A percentile compares a stretch with the other conserved stretches of the same genome.
Evolutionary conservation across 257 asterid genomes (phyloP).

Genomic region (Nicotiana attenuata): DNA sequence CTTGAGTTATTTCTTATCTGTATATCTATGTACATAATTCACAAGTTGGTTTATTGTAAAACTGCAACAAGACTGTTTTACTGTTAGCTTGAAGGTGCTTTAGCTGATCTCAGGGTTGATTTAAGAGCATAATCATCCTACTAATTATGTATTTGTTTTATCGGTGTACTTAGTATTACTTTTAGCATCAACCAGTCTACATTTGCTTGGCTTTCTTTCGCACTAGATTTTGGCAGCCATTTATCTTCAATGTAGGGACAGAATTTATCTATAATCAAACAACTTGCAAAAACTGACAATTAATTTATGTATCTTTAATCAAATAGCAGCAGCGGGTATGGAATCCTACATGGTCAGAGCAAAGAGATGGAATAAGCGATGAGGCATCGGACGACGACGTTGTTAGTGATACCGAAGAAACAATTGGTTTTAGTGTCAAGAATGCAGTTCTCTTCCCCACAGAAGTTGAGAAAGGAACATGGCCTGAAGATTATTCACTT

Average conservation of each 20-base stretch:
- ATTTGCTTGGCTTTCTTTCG: neutral
- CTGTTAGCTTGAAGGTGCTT: neutral
- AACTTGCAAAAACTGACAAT: neutral
- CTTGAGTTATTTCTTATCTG: neutral
- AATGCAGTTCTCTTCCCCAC: slow-evolving; percentile 92
- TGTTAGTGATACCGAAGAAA: slow-evolving; percentile 52
- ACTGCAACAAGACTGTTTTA: neutral
- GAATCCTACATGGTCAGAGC: slow-evolving; percentile 58
- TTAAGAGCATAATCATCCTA: neutral
- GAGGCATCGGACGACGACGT: slow-evolving; percentile 34
- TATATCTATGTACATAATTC: neutral
- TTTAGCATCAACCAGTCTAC: neutral
- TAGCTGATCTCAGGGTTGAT: neutral
- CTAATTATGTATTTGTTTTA: neutral
- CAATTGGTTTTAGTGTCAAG: slow-evolving; percentile 83
- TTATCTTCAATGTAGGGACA: neutral
- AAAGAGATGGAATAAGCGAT: slow-evolving; percentile 33
- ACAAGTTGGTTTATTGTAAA: neutral
- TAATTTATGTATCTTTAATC: neutral
- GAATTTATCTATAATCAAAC: neutral
- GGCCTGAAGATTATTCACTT: slow-evolving; percentile 94
- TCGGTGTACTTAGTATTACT: neutral
- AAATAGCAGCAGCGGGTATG: slow-evolving; percentile 70
- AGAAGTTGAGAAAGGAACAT: slow-evolving; percentile 87
- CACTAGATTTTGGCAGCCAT: neutral